Evolutionary conservation across 345 rosid genomes (phyloP).

Genomic region (Eucalyptus pauciflora): DNA sequence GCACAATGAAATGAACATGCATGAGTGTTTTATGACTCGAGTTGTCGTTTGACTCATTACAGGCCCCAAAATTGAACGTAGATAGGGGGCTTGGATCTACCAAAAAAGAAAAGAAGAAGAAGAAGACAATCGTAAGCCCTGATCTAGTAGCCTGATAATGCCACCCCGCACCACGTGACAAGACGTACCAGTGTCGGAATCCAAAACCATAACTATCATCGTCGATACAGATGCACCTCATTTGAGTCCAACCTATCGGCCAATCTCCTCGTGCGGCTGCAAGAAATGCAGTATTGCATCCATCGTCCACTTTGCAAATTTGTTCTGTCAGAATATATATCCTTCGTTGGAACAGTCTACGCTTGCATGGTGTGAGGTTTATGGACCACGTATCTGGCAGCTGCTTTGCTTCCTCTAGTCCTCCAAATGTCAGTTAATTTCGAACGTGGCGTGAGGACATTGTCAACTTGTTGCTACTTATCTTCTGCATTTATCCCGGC

Average conservation of each 20-base stretch:
- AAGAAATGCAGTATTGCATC: no score
- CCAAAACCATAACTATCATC: background rate
- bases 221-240: no score
- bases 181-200: background rate
- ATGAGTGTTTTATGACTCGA: background rate
- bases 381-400: no score
- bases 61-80: background rate
- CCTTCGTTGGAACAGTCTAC: no score
- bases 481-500: background rate
- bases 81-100: background rate
- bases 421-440: background rate
- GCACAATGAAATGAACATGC: background rate
- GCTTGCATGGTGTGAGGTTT: no score
- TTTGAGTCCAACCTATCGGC: no score
- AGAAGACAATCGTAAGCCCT: background rate
- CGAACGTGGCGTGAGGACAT: background rate
- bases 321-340: no score
- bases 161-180: background rate
- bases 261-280: no score
- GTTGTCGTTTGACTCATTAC: background rate
- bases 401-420: background rate
- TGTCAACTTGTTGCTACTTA: background rate
- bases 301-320: no score
- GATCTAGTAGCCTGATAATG: background rate
- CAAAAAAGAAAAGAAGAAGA: no score